These are phyloP conservation scores for Ustilago hordei DNA, from an alignment of 1,284 basidiomycete species.

Conservation along the genomic window DNA sequence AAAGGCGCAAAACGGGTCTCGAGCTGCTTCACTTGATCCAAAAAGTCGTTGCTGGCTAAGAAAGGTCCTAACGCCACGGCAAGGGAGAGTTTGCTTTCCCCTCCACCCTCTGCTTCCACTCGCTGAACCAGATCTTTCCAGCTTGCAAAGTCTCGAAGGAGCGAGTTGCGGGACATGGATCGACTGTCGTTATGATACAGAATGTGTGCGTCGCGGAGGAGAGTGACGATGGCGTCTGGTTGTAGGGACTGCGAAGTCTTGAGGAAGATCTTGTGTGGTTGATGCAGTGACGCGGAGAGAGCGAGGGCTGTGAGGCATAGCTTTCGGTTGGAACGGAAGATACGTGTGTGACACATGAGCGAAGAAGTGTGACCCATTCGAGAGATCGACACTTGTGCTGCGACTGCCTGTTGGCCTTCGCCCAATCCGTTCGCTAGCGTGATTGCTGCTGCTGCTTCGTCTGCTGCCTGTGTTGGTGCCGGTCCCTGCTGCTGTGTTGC, in stretches of 20 bases:
- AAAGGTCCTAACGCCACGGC: conserved; percentile 52
- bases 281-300: conserved; percentile 38
- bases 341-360: conserved; percentile 50
- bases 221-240: conserved; percentile 46
- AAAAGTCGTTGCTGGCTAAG: conserved; percentile 52
- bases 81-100: conserved; percentile 56
- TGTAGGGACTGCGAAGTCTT: conserved; percentile 59
- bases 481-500: conserved; percentile 5
- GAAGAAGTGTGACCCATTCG: conserved; percentile 25
- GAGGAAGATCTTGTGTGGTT: conserved; percentile 52
- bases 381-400: conserved; percentile 27
- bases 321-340: conserved; percentile 60
- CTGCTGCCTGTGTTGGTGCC: not conserved
- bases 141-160: conserved; percentile 59
- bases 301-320: conserved; percentile 58
- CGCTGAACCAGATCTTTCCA: conserved; percentile 65
- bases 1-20: conserved; percentile 49
- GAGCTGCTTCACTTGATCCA: conserved; percentile 47
- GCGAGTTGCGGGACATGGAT: conserved; percentile 45
- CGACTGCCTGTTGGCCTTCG: conserved; percentile 35
- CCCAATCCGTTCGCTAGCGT: conserved; percentile 2
- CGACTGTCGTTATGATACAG: conserved; percentile 51
- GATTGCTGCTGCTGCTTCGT: not conserved
- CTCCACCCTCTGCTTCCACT: conserved; percentile 61
- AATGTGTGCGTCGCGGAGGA: conserved; percentile 60